Conservation (phyloP, 805 yeast species). For the Torulaspora indica region DNA sequence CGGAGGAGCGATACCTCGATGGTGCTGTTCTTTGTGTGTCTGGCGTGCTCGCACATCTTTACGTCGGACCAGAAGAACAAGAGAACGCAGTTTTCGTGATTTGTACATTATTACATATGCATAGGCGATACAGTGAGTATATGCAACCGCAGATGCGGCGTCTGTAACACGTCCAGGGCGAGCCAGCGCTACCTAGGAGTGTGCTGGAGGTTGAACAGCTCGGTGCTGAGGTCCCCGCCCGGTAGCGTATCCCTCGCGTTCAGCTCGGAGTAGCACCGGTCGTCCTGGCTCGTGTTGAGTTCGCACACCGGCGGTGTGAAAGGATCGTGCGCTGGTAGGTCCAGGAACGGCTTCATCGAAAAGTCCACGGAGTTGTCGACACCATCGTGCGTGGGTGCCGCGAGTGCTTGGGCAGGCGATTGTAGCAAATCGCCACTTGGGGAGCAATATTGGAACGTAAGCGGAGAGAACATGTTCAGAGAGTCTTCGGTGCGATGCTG, state of each 20-base stretch:
- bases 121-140: conserved; percentile 5
- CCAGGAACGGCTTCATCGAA: neutral
- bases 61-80: conserved; percentile 38
- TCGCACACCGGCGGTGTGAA: conserved; percentile 10
- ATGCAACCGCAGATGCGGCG: conserved; percentile 1
- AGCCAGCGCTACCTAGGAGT: neutral
- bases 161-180: no score
- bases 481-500: conserved; percentile 3
- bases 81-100: conserved; percentile 32
- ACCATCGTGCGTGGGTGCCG: conserved; percentile 6
- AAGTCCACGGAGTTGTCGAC: neutral
- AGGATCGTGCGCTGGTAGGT: conserved; percentile 1
- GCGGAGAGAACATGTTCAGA: conserved; percentile 7
- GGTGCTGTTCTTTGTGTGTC: conserved; percentile 90
- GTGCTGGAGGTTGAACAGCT: conserved; percentile 1
- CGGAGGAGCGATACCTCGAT: conserved; percentile 91
- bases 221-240: neutral
- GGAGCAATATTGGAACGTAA: conserved; percentile 6
- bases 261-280: no score
- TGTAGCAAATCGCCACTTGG: conserved; percentile 6
- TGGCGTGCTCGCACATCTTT: conserved; percentile 71
- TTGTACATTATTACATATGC: conserved; percentile 11
- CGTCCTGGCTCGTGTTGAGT: no score
- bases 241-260: no score
- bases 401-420: conserved; percentile 8